Evolutionary conservation across 208 protist species (phyloP).

Genomic region (Porcisia hertigi): DNA sequence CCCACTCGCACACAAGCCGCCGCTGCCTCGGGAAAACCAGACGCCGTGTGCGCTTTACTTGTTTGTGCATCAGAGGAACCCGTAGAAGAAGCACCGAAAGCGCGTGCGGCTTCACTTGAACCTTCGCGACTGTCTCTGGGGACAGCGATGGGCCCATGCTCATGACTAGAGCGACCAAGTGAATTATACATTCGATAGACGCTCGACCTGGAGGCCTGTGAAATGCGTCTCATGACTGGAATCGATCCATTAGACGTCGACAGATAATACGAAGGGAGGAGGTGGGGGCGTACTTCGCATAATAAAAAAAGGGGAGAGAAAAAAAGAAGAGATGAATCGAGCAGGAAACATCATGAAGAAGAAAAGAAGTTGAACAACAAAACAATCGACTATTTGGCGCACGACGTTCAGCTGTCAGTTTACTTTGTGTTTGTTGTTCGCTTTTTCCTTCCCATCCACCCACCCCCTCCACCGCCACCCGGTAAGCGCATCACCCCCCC

Average conservation of each 20-base stretch:
- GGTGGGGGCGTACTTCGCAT: too few relatives aligned
- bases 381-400: too few relatives aligned
- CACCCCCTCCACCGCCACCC: too few relatives aligned
- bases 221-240: not conserved
- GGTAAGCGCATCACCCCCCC: too few relatives aligned
- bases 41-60: not conserved
- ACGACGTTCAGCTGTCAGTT: too few relatives aligned
- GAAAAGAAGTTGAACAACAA: too few relatives aligned
- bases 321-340: too few relatives aligned
- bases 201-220: too few relatives aligned
- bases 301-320: slow-evolving; percentile 14
- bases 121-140: not conserved
- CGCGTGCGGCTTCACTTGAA: not conserved
- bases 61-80: not conserved
- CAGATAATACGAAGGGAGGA: not conserved
- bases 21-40: not conserved
- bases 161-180: not conserved
- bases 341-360: too few relatives aligned
- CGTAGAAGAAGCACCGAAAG: not conserved
- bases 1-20: not conserved
- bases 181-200: not conserved
- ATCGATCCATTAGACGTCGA: not conserved
- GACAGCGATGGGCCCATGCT: not conserved
- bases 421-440: too few relatives aligned
- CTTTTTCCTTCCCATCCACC: too few relatives aligned